Evolutionary conservation across 768 basidiomycete genomes (phyloP), one percentile per base, ranked within the genome.

Genomic region (Russula virescens): DNA sequence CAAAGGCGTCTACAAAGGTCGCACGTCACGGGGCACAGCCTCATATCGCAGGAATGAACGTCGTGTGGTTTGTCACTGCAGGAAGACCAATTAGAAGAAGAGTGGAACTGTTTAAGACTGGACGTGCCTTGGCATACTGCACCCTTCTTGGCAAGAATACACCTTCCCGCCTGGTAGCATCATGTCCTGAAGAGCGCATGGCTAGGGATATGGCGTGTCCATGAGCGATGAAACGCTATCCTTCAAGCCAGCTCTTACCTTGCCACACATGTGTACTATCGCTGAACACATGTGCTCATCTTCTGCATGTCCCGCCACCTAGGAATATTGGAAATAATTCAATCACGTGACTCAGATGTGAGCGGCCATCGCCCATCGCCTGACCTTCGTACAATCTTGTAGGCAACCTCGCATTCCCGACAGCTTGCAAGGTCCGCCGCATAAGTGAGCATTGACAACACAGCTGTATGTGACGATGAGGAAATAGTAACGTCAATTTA

Each of bases 1-100:
- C 85, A 86, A n/a, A 83, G 72, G 10, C 83, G 75, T 64, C 77
- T 80, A 67, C 85, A 86, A 2, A 87, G 69, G 55, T 81, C 75
- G 66, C 85, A 86, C 2, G 71, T 63, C 11, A 84, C 63, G 0
- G 85, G 83, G 65, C 86, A 86, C 45, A 79, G 75, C 16, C 78
- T 73, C 45, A 76, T 73, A 45, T 82, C 80, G 61, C 86, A 86
- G 43, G 70, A 70, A 71, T 86, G 85, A 6, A 72, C 65, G 0
- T 66, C 62, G 68, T 86, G 85, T 5, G 67, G 64, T 45, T 74
- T 63, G 38, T 81, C 75, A 58, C 84, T 86, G 65, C 5, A 52
- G 5, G 21, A 10, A 26, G 7, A 35, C 46, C 2, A 3, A 28
- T 55, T 34, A 14, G 13, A 6, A 3, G 1, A 26, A 31, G 14